phyloP scores from a whole-genome alignment of 2,329 filamentous ascomycete species.

The Fusarium miscanthi region DNA sequence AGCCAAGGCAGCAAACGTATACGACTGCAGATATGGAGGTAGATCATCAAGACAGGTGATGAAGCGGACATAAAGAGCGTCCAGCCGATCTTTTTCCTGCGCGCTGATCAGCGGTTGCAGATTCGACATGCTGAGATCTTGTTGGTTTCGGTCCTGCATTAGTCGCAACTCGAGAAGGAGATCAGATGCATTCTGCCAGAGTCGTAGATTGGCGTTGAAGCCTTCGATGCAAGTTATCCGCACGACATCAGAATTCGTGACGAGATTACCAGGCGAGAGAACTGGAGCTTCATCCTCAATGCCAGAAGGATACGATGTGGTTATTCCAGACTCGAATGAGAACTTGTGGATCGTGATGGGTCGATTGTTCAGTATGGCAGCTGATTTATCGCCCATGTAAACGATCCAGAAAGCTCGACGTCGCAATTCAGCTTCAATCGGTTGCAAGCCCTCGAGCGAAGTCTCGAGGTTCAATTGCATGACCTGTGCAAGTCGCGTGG shows the following conservation, averaged over 20 bases:
- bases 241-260: slow-evolving; percentile 21
- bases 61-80: slow-evolving; percentile 53
- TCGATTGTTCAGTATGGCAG: slow-evolving; percentile 53
- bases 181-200: slow-evolving; percentile 56
- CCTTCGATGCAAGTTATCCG: slow-evolving; percentile 50
- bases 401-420: slow-evolving; percentile 54
- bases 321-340: slow-evolving; percentile 55
- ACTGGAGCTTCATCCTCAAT: slow-evolving; percentile 43
- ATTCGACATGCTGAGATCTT: not conserved
- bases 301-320: slow-evolving; percentile 49
- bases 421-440: slow-evolving; percentile 53
- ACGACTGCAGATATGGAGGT: slow-evolving; percentile 51
- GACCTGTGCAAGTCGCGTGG: slow-evolving; percentile 54
- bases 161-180: slow-evolving; percentile 52
- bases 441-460: slow-evolving; percentile 49
- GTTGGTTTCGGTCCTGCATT: slow-evolving; percentile 43
- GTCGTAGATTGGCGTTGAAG: slow-evolving; percentile 55
- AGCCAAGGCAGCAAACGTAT: slow-evolving; percentile 33
- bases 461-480: slow-evolving; percentile 57
- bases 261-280: slow-evolving; percentile 26
- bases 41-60: slow-evolving; percentile 55
- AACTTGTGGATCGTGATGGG: slow-evolving; percentile 58
- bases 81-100: slow-evolving; percentile 48
- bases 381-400: slow-evolving; percentile 55
- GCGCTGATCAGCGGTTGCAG: slow-evolving; percentile 24